Conservation (phyloP, 768 basidiomycete genomes). For the Boletus pseudopeckii region DNA sequence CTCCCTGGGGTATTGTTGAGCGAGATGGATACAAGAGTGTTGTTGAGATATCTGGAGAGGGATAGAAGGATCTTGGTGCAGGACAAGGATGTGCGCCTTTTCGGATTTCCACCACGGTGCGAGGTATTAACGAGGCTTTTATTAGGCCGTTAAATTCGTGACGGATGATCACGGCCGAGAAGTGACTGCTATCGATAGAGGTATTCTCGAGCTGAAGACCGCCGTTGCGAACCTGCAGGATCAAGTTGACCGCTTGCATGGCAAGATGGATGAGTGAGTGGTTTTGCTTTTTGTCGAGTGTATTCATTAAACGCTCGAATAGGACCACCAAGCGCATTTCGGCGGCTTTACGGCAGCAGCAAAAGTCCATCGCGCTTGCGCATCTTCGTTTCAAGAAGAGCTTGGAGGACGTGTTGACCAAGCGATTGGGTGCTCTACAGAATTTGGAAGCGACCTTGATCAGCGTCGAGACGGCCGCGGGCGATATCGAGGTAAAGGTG, state of each 20-base stretch:
- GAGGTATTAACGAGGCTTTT: not conserved
- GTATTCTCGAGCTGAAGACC: conserved; percentile 75
- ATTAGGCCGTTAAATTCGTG: conserved; percentile 80
- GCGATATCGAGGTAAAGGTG: conserved; percentile 72
- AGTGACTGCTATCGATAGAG: conserved; percentile 77
- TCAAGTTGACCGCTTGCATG: conserved; percentile 68
- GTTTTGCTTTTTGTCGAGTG: not conserved
- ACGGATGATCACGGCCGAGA: conserved; percentile 33
- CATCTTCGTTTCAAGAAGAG: conserved; percentile 81
- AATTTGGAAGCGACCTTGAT: conserved; percentile 75
- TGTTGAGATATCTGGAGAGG: conserved; percentile 76
- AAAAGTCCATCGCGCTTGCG: conserved; percentile 69
- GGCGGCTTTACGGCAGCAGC: conserved; percentile 61
- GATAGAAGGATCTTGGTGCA: conserved; percentile 64
- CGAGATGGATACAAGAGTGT: conserved; percentile 60
- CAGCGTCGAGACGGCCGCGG: conserved; percentile 84
- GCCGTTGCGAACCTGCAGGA: conserved; percentile 63
- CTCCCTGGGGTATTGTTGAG: conserved; percentile 47
- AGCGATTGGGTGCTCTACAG: conserved; percentile 69
- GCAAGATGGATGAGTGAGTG: conserved; percentile 68
- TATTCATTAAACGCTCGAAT: not conserved
- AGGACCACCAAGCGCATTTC: conserved; percentile 71
- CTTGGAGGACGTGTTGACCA: conserved; percentile 70
- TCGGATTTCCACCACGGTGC: not conserved
- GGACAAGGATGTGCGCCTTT: conserved; percentile 58